Base-by-base conservation (phyloP, 164 flowering plant genomes). In the Annona cherimola region DNA sequence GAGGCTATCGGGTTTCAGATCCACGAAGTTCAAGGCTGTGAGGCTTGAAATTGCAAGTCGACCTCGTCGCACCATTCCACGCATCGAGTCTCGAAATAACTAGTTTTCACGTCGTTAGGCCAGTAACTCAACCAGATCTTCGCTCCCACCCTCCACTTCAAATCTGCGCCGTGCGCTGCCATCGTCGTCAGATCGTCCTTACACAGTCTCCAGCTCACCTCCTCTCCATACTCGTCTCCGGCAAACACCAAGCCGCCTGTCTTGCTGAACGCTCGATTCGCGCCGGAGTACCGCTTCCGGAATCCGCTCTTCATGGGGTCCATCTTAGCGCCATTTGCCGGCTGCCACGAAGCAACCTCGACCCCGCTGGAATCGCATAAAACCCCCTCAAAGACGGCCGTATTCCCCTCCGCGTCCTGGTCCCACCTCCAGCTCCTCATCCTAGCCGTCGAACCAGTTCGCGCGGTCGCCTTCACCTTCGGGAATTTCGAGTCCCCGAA, bases 141-240 rank as follows among this genome's bases (percentile, higher is more conserved):
- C 35, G 85, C 92, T 72, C 98, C 96, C 1, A 95, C 80, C 74
- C 91, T 88, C 99, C 99, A 95, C 76, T 84, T 90, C 88, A 92
- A 69, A 78, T 90, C 98, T 67, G 92, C 90, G 73, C 98, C 97
- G 79, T 90, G 97, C 96, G 88, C 86, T 45, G 91, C 98, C 67
- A 64, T 40, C 67, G 19, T 61, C 63, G 2, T 20, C 63, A 61
- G 8, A 12, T 64, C 67, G 0, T 64, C 67, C 66, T 79, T 86
- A 70, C 83, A 84, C 80, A 94, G 20, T 70, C 97, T 87, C 99
- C 99, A 94, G 72, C 69, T 79, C 16, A 89, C 95, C 7, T 79
- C 82, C 3, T 88, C 91, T 8, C 89, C 91, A 35, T 72, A 89
- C 75, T 88, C 95, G 62, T 89, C 95, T 5, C 88, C 86, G 0